Percentiles rank a stretch among this genome's conserved stretches.
Conservation (phyloP, 495 filamentous ascomycete genomes). For the Xylaria venustula region DNA sequence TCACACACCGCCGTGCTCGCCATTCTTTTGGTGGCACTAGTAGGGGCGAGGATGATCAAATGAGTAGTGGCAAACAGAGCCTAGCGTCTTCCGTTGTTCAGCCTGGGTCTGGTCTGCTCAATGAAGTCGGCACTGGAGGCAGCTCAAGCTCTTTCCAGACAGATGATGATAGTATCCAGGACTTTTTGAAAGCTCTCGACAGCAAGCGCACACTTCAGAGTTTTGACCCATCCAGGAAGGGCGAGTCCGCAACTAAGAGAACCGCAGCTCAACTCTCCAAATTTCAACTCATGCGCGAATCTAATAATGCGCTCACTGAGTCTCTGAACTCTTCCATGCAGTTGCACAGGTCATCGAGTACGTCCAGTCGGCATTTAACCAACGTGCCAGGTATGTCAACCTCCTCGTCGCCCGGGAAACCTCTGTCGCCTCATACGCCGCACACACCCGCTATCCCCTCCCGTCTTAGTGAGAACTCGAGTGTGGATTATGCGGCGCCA, state of each 20-base stretch:
- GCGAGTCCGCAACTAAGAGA: constrained; percentile 59
- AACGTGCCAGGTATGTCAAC: constrained; percentile 86
- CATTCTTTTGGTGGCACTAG: constrained; percentile 70
- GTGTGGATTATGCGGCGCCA: constrained; percentile 65
- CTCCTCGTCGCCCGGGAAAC: constrained; percentile 83
- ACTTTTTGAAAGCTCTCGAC: constrained; percentile 86
- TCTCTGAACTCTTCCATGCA: constrained; percentile 83
- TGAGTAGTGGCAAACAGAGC: constrained; percentile 84
- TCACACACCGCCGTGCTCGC: constrained; percentile 67
- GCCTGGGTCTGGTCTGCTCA: constrained; percentile 78
- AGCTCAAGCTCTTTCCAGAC: constrained; percentile 79
- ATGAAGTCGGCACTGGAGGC: constrained; percentile 65
- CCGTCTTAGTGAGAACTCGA: constrained; percentile 83
- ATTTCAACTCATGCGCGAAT: constrained; percentile 83
- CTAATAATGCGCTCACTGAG: constrained; percentile 80
- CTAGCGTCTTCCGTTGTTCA: constrained; percentile 77
- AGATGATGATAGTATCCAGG: constrained; percentile 88
- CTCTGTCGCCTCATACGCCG: constrained; percentile 88
- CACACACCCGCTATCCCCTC: constrained; percentile 93
- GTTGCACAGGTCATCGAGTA: constrained; percentile 75
- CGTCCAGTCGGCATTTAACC: constrained; percentile 80
- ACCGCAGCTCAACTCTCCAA: constrained; percentile 70
- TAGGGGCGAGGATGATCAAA: constrained; percentile 78
- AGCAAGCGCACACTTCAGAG: constrained; percentile 74
- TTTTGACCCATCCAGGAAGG: constrained; percentile 56